These are phyloP conservation scores for Oryza longistaminata DNA, from an alignment of 176 grass and related monocot species.

Conservation along the genomic window DNA sequence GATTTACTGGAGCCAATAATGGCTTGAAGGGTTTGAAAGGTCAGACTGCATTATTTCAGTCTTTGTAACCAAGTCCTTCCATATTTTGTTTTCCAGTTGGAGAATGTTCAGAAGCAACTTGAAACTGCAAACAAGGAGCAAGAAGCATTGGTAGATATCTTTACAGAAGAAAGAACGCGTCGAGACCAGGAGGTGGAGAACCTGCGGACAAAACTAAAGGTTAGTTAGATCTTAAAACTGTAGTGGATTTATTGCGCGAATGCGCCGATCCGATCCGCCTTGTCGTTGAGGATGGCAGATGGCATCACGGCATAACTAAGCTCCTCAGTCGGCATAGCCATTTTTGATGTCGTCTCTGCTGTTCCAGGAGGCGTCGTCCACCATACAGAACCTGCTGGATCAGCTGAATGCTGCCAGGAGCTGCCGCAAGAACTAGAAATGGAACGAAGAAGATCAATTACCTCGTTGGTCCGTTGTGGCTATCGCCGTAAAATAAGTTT, in stretches of 20 bases:
- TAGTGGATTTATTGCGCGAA: not conserved
- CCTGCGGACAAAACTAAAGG: conserved; percentile 68
- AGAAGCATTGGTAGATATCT: conserved; percentile 63
- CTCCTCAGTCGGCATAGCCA: not conserved
- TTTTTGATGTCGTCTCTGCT: not conserved
- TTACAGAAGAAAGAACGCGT: conserved; percentile 64
- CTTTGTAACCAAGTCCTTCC: not conserved
- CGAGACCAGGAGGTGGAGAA: conserved; percentile 62
- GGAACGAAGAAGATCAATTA: not conserved
- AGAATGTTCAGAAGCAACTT: conserved; percentile 53
- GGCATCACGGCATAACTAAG: not conserved
- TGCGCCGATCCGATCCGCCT: not conserved
- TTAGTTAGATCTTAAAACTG: conserved; percentile 4
- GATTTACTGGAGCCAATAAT: not conserved
- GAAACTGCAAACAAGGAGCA: conserved; percentile 62
- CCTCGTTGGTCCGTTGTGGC: not conserved
- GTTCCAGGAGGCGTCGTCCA: conserved; percentile 51
- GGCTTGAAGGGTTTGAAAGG: not conserved
- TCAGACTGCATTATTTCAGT: not conserved
- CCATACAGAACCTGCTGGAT: conserved; percentile 59
- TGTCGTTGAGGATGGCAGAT: not conserved
- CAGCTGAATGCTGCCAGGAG: conserved; percentile 41
- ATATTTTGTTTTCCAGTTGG: conserved; percentile 46
- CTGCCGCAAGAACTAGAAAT: not conserved
- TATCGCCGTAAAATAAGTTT: no score